Evolutionary conservation across 192 early-diverging fungal species (phyloP).

Genomic region (Chytriomyces sp.): DNA sequence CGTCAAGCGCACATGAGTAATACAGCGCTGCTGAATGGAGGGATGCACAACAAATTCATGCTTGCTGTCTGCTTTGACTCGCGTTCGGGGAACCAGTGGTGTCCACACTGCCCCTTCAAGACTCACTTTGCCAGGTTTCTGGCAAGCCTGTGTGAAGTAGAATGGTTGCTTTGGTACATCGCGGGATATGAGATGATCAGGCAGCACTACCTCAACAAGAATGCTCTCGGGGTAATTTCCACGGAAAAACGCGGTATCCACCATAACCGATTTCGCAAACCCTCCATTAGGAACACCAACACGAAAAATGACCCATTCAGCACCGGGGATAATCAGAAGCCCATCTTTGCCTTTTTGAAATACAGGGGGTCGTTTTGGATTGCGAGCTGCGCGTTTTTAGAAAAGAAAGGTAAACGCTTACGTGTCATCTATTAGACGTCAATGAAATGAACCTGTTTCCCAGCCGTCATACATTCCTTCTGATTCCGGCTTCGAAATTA

Average conservation of each 20-base stretch:
- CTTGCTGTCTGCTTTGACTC: slow-evolving; percentile 72
- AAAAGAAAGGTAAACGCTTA: background rate
- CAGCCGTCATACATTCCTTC: slow-evolving; percentile 90
- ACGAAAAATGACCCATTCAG: slow-evolving; percentile 77
- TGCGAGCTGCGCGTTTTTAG: slow-evolving; percentile 60
- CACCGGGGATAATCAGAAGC: slow-evolving; percentile 48
- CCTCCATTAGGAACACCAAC: slow-evolving; percentile 69
- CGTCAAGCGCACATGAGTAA: slow-evolving; percentile 60
- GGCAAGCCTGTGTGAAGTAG: too few relatives aligned
- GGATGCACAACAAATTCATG: slow-evolving; percentile 65
- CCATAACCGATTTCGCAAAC: slow-evolving; percentile 71
- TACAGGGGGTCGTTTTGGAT: slow-evolving; percentile 54
- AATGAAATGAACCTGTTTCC: slow-evolving; percentile 69
- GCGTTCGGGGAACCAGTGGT: slow-evolving; percentile 55
- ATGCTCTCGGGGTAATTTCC: slow-evolving; percentile 86
- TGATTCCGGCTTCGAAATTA: slow-evolving; percentile 81
- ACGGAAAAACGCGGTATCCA: slow-evolving; percentile 89
- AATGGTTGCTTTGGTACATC: too few relatives aligned
- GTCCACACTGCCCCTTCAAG: slow-evolving; percentile 61
- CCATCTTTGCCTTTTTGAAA: slow-evolving; percentile 46
- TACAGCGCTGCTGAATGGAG: slow-evolving; percentile 15
- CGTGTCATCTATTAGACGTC: too few relatives aligned
- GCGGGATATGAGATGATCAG: too few relatives aligned
- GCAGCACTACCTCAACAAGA: slow-evolving; percentile 62
- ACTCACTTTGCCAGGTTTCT: background rate